Base-by-base conservation (phyloP, 2,329 filamentous ascomycete genomes). In the Trichoderma sp. region DNA sequence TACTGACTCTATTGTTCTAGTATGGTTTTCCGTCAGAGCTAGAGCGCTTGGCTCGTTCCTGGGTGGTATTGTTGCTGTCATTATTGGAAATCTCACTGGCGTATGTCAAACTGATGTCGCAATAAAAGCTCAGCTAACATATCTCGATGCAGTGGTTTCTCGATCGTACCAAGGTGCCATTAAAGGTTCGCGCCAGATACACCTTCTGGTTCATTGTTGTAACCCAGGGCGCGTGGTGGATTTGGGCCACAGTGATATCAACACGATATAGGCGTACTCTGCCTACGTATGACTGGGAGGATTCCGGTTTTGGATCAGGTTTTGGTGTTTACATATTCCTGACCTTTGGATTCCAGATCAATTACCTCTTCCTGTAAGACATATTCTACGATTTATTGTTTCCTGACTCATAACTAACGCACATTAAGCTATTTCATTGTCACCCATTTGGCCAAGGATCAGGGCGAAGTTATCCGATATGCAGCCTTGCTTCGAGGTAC, bases 31-130 rank as follows among this genome's bases (percentile, higher is more conserved):
- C 1, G 91, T 93, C 1, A 85, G 91, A 1, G 83, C 90, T 1
- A 83, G 91, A 57, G 90, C 91, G 0, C 80, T 93, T 1, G 91
- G 89, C 0, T 92, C 90, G 0, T 91, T 94, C 73, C 75, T 93
- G 3, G 89, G 88, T 0, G 91, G 89, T 1, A 85, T 93, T 13
- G 83, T 91, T 7, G 90, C 90, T 1, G 84, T 92, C 1, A 85
- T 86, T 2, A 83, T 83, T 1, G 90, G 91, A 1, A 92, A 92
- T 65, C 40, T 92, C 0, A 82, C 92, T 0, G 91, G 91, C 0
- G 82, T 85, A 77, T 73, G 77, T 80, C 68, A 10, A 53, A 47
- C 7, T 16, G 7, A 31, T 6, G 19, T 56, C 0, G 24, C 73
- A 0, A 7, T 75, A 1, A 1, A 1, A 6, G 0, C 2, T 1